Base-by-base conservation (phyloP, 495 filamentous ascomycete genomes). In the Trichocladium uniseriatum region DNA sequence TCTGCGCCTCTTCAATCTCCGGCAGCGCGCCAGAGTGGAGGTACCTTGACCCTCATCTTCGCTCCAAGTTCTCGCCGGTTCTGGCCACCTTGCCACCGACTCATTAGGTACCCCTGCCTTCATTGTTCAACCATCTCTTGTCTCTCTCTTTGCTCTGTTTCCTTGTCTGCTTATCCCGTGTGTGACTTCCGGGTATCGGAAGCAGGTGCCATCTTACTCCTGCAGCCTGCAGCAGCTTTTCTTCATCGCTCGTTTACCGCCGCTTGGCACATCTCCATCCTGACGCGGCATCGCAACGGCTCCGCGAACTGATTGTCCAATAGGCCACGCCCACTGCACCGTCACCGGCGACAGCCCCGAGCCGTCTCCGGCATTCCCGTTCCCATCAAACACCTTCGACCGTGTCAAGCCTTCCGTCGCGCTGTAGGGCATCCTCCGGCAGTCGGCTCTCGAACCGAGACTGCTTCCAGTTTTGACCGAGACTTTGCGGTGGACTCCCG, bases 71-170 rank as follows among this genome's bases (percentile, higher is more conserved):
- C 32, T 43, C n/a, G 27, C 20, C 31, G 24, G 24, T 52, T 56
- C 48, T 56, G 53, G 53, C 48, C 53, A 56, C 43, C 48, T 56
- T 56, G 53, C 53, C 53, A 51, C 38, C 51, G 45, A 35, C 18
- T 27, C 21, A 2, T 32, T 11, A 6, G 9, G 9, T 10, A 32
- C 13, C 31, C 11, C 9, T 2, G 6, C 27, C 39, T 42, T n/a
- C n/a, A n/a, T n/a, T n/a, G n/a, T n/a, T n/a, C n/a, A n/a, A n/a
- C n/a, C 39, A 3, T 20, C 39, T 42, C 6, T 42, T 19, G 19
- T 19, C 14, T 16, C 47, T 18, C 1, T 14, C 13, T 28, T 36
- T 37, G 13, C 46, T 41, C 29, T n/a, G n/a, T 11, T 41, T 16
- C 13, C 21, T n/a, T 18, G n/a, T 38, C 38, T 27, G 27, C 37